Evolutionary conservation across 192 early-diverging fungal genomes (phyloP).

Genomic region (Entomortierella beljakovae): DNA sequence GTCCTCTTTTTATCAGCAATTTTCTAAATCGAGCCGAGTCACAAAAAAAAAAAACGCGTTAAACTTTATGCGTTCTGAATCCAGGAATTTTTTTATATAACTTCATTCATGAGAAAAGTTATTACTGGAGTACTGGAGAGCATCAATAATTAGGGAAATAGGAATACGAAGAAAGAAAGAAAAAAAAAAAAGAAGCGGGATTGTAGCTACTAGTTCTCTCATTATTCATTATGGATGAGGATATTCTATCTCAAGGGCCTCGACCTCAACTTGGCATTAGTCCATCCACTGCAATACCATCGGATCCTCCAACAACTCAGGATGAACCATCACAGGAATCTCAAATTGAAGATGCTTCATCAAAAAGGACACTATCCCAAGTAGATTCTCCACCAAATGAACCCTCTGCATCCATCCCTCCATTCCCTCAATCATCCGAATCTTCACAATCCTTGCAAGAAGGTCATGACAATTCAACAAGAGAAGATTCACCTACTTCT

Average conservation of each 20-base stretch:
- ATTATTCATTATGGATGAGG: constrained; percentile 15
- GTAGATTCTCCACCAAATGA: background rate
- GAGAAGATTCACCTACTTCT: background rate
- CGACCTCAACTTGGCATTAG: background rate
- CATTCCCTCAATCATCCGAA: background rate
- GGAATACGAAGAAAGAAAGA: background rate
- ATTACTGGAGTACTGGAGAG: no score
- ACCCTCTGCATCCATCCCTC: background rate
- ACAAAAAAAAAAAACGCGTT: no score
- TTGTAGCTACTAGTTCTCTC: background rate
- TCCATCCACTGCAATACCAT: background rate
- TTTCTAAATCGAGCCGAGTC: no score
- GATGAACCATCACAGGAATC: background rate
- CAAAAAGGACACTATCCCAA: constrained; percentile 7
- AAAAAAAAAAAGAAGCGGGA: background rate
- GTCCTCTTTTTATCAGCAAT: no score
- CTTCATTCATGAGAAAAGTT: no score
- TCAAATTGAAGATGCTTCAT: background rate
- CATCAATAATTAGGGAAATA: background rate
- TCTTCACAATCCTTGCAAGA: background rate
- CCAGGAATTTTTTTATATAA: no score
- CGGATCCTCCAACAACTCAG: background rate
- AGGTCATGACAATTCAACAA: background rate
- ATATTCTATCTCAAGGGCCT: background rate
- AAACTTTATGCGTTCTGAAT: no score